A percentile compares a stretch with the other conserved stretches of the same genome.
phyloP scores from a whole-genome alignment of 805 yeast species.

The Starmerella floris region DNA sequence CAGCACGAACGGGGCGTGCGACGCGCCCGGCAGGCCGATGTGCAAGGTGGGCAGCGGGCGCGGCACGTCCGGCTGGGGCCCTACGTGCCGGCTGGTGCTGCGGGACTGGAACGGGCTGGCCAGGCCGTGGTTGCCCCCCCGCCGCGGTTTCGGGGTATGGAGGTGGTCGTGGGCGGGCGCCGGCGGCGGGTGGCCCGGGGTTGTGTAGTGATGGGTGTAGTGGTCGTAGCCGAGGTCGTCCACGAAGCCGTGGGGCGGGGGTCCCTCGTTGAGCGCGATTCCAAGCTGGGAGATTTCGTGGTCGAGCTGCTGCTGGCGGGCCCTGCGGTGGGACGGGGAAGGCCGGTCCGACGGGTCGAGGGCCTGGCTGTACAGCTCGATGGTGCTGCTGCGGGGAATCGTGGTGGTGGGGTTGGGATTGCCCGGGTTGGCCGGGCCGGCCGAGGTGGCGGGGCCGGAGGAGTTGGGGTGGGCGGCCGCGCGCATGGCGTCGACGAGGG shows the following conservation, averaged over 20 bases:
- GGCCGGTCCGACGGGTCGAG: constrained; percentile 1
- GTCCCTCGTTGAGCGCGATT: background rate
- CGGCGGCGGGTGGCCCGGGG: too few species aligned
- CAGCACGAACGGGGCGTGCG: constrained; percentile 71
- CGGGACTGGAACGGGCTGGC: background rate
- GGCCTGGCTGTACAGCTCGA: constrained; percentile 11
- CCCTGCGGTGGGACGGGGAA: background rate
- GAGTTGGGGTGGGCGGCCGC: background rate
- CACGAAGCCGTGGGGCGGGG: too few species aligned
- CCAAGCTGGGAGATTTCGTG: constrained; percentile 7
- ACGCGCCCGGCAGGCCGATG: constrained; percentile 13
- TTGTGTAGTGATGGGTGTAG: too few species aligned
- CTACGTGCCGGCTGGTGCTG: background rate
- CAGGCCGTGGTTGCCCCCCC: too few species aligned
- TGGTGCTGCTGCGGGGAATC: constrained; percentile 9
- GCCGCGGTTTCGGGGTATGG: too few species aligned
- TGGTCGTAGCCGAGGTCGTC: too few species aligned
- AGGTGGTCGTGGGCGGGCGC: too few species aligned
- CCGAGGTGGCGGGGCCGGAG: background rate
- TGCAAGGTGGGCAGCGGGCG: constrained; percentile 18
- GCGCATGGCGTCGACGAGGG: background rate
- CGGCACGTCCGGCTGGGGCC: constrained; percentile 5
- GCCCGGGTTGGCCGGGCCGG: background rate
- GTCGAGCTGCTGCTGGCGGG: background rate
- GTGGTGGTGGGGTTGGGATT: background rate